These are phyloP conservation scores for Westerdykella sp. DNA, from an alignment of 2,329 filamentous ascomycete genomes.

Conservation along the genomic window DNA sequence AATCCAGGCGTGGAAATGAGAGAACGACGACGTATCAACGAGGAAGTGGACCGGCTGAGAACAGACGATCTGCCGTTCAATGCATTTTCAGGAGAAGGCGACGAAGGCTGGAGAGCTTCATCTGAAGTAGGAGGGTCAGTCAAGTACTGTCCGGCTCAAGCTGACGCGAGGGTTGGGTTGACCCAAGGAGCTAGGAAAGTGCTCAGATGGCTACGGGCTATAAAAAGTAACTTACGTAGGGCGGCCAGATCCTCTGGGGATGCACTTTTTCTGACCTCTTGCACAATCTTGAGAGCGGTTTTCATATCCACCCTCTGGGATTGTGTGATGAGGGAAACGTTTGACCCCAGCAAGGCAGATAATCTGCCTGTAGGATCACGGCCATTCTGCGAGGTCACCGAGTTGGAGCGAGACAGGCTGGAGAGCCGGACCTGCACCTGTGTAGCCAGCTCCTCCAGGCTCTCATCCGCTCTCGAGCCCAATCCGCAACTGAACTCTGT, in stretches of 20 bases:
- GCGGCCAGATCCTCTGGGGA: conserved; percentile 45
- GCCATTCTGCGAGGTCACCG: conserved; percentile 19
- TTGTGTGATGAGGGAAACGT: conserved; percentile 26
- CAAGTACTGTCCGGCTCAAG: not conserved
- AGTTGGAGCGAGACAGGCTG: conserved; percentile 19
- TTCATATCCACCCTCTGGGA: conserved; percentile 38
- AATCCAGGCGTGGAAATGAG: conserved; percentile 36
- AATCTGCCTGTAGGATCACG: conserved; percentile 4
- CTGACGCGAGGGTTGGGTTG: not conserved
- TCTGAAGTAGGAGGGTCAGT: conserved; percentile 16
- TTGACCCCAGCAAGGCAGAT: conserved; percentile 16
- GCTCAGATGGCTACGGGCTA: not conserved
- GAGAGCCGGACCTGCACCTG: conserved; percentile 23
- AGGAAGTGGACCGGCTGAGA: conserved; percentile 20
- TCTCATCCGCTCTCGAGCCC: conserved; percentile 15
- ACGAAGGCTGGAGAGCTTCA: conserved; percentile 22
- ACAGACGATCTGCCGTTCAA: conserved; percentile 17
- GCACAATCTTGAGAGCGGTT: conserved; percentile 41
- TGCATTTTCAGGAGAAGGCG: conserved; percentile 11
- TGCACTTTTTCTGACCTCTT: conserved; percentile 45
- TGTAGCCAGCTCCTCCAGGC: conserved; percentile 14
- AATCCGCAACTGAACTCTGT: conserved; percentile 15
- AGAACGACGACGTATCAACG: conserved; percentile 36
- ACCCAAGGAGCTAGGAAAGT: not conserved
- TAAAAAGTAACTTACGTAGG: conserved; percentile 25